Conservation (phyloP, 2,329 filamentous ascomycete species). For the Colletotrichum sp. region DNA sequence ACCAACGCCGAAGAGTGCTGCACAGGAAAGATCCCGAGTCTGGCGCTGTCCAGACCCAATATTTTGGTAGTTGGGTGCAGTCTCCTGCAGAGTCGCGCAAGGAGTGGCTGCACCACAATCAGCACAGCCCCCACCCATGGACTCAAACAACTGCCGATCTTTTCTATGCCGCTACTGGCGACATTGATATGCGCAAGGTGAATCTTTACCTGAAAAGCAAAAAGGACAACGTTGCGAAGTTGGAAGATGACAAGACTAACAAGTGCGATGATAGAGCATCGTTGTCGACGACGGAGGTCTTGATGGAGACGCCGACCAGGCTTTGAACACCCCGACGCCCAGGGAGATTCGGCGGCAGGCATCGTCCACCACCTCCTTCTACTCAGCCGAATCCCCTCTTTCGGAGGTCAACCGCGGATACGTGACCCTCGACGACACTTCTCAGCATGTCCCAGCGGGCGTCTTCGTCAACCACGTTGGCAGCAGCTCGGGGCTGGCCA, state of each 20-base stretch:
- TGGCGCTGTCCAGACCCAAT: slow-evolving; percentile 1
- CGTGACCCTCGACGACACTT: not conserved
- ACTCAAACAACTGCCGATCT: slow-evolving; percentile 20
- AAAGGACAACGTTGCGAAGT: not conserved
- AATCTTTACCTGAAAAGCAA: slow-evolving; percentile 27
- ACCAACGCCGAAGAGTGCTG: not conserved
- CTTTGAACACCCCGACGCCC: slow-evolving; percentile 22
- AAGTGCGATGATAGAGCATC: not conserved
- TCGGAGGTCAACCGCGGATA: not conserved
- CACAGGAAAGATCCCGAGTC: slow-evolving; percentile 6
- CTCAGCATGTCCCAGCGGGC: not conserved
- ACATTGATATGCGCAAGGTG: slow-evolving; percentile 27
- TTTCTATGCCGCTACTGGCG: slow-evolving; percentile 22
- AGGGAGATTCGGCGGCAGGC: not conserved
- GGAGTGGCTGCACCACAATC: slow-evolving; percentile 19
- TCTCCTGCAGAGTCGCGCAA: not conserved
- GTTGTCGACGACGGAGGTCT: slow-evolving; percentile 17
- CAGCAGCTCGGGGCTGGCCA: not conserved
- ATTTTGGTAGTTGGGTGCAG: slow-evolving; percentile 4
- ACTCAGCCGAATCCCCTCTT: not conserved
- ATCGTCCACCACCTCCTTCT: not conserved
- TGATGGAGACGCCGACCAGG: slow-evolving; percentile 18
- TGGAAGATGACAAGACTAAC: not conserved
- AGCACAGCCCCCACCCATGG: not conserved
- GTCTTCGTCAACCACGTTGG: not conserved